A percentile compares a stretch with the other conserved stretches of the same genome.
Evolutionary conservation across 805 yeast species (phyloP).

Genomic region (Tetrapisispora fleetii): DNA sequence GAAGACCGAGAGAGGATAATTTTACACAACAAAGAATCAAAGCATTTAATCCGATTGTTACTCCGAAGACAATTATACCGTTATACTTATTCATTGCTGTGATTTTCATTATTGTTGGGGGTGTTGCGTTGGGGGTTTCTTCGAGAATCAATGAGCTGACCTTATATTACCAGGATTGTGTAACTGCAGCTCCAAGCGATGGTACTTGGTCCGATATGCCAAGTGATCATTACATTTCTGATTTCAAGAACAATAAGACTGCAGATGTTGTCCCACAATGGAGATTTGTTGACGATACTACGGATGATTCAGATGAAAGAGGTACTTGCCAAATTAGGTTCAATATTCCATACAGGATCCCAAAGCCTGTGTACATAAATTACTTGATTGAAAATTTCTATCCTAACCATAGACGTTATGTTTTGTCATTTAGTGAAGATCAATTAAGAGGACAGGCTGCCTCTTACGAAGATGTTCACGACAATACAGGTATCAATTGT

Average conservation of each 20-base stretch:
- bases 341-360: slow-evolving; percentile 58
- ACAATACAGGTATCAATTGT: slow-evolving; percentile 44
- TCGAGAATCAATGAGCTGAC: slow-evolving; percentile 60
- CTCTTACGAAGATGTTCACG: slow-evolving; percentile 39
- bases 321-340: slow-evolving; percentile 66
- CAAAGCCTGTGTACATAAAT: slow-evolving; percentile 66
- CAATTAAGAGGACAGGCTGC: slow-evolving; percentile 76
- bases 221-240: slow-evolving; percentile 40
- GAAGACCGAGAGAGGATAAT: slow-evolving; percentile 64
- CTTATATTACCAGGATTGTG: slow-evolving; percentile 71
- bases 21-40: slow-evolving; percentile 59
- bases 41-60: slow-evolving; percentile 68
- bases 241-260: slow-evolving; percentile 41
- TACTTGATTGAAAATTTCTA: slow-evolving; percentile 81
- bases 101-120: slow-evolving; percentile 86
- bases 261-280: slow-evolving; percentile 47
- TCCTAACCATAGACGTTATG: slow-evolving; percentile 93
- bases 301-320: slow-evolving; percentile 41
- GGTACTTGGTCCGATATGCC: slow-evolving; percentile 45
- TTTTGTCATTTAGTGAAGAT: slow-evolving; percentile 73
- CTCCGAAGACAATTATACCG: slow-evolving; percentile 84
- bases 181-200: slow-evolving; percentile 36
- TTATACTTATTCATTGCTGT: slow-evolving; percentile 62
- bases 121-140: slow-evolving; percentile 65
- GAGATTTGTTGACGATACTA: slow-evolving; percentile 41